Percentiles rank a stretch among this genome's conserved stretches.
Evolutionary conservation across 2,329 filamentous ascomycete genomes (phyloP).

Genomic region (Aurifilum marmelostoma): DNA sequence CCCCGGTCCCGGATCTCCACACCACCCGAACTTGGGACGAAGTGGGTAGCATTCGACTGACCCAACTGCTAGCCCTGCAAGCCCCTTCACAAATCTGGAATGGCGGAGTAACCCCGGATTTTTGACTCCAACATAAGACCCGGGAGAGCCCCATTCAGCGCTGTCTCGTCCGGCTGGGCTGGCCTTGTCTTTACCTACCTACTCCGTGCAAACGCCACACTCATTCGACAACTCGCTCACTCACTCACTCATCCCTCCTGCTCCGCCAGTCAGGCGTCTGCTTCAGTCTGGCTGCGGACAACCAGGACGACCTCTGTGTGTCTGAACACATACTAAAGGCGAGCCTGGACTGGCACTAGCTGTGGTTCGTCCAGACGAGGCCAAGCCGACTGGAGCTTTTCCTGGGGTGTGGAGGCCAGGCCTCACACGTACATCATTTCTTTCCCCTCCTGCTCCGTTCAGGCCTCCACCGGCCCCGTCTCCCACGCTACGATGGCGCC

Average conservation of each 20-base stretch:
- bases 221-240: slow-evolving; percentile 11
- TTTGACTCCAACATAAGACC: slow-evolving; percentile 29
- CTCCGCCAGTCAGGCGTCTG: not conserved
- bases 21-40: slow-evolving; percentile 1
- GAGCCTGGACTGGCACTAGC: not conserved
- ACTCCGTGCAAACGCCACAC: not conserved
- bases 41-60: slow-evolving; percentile 10
- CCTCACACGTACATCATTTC: slow-evolving; percentile 17
- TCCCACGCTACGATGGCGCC: slow-evolving; percentile 47
- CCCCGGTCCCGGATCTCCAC: not conserved
- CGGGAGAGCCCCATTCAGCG: slow-evolving; percentile 18
- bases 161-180: slow-evolving; percentile 16
- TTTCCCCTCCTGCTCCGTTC: slow-evolving; percentile 32
- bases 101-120: slow-evolving; percentile 28
- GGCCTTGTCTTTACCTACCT: not conserved
- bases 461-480: slow-evolving; percentile 32
- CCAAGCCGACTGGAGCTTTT: slow-evolving; percentile 4
- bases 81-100: slow-evolving; percentile 18
- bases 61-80: slow-evolving; percentile 11
- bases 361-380: not conserved
- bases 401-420: slow-evolving; percentile 3
- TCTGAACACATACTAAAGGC: not conserved
- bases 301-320: not conserved
- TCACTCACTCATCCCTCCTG: not conserved
- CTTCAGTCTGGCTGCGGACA: not conserved